phyloP scores from a whole-genome alignment of 164 flowering plant species.

The Cinnamomum micranthum region DNA sequence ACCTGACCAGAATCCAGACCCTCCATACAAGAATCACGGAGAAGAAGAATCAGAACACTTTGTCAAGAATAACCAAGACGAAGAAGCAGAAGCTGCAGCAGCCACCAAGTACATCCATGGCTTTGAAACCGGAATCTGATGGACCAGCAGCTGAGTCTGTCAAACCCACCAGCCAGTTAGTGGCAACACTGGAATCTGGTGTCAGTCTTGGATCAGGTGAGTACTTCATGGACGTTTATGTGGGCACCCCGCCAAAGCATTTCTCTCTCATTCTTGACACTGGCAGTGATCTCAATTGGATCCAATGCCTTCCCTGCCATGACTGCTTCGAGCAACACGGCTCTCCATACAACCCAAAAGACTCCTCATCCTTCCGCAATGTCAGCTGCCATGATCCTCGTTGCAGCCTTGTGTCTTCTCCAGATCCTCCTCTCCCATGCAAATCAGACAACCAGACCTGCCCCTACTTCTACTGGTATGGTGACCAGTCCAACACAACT shows the following conservation, averaged over 20 bases:
- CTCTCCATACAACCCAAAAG: slow-evolving; percentile 61
- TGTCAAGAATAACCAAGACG: slow-evolving; percentile 21
- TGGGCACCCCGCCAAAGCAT: slow-evolving; percentile 95
- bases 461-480: slow-evolving; percentile 92
- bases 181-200: slow-evolving; percentile 85
- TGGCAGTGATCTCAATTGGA: slow-evolving; percentile 97
- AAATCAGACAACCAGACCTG: slow-evolving; percentile 51
- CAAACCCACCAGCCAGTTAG: slow-evolving; percentile 30
- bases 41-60: slow-evolving; percentile 52
- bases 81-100: neutral
- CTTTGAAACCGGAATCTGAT: slow-evolving; percentile 23
- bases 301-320: slow-evolving; percentile 81
- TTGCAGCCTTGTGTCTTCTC: slow-evolving; percentile 69
- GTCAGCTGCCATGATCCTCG: slow-evolving; percentile 64
- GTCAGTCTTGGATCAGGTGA: slow-evolving; percentile 91
- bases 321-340: slow-evolving; percentile 89
- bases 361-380: slow-evolving; percentile 49
- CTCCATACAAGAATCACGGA: slow-evolving; percentile 48
- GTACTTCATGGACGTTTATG: slow-evolving; percentile 90
- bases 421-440: slow-evolving; percentile 71
- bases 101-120: slow-evolving; percentile 11
- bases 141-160: slow-evolving; percentile 4
- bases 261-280: slow-evolving; percentile 85
- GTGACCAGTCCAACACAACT: slow-evolving; percentile 88
- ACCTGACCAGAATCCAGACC: slow-evolving; percentile 56